Evolutionary conservation across 331 rosid species (phyloP).

Genomic region (Pyracantha coccinea): DNA sequence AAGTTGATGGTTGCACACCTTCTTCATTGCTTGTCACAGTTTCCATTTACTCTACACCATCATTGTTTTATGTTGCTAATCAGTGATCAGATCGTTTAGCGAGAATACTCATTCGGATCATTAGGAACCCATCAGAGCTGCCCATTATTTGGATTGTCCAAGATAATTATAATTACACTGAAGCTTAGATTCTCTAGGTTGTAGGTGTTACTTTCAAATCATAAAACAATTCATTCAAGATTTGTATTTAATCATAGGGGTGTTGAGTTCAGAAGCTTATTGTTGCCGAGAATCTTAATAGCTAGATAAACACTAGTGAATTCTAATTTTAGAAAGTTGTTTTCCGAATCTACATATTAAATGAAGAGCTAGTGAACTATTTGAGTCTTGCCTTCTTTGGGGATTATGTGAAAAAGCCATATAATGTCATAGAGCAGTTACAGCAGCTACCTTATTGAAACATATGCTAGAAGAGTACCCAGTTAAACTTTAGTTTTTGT

Average conservation of each 20-base stretch:
- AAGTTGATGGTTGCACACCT: conserved; percentile 29
- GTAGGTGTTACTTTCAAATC: not conserved
- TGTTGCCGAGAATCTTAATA: not conserved
- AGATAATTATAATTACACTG: not conserved
- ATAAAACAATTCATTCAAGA: not conserved
- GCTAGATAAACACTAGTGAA: not conserved
- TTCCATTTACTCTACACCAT: not conserved
- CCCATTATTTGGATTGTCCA: not conserved
- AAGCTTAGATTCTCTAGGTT: not conserved
- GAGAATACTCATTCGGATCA: not conserved
- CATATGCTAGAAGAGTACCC: not conserved
- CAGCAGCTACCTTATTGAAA: too few relatives aligned
- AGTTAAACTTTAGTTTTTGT: not conserved
- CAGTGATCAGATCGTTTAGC: not conserved
- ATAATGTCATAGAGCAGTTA: too few relatives aligned
- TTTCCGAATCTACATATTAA: not conserved
- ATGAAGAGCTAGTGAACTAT: not conserved
- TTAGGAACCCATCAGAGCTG: not conserved
- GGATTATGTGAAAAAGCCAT: too few relatives aligned
- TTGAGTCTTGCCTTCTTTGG: too few relatives aligned
- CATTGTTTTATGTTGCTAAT: not conserved
- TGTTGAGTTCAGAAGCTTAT: not conserved
- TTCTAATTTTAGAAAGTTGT: not conserved
- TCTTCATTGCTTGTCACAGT: not conserved
- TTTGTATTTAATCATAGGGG: not conserved